Conservation (phyloP, 306 rosid species). For the Medicago ruthenica region DNA sequence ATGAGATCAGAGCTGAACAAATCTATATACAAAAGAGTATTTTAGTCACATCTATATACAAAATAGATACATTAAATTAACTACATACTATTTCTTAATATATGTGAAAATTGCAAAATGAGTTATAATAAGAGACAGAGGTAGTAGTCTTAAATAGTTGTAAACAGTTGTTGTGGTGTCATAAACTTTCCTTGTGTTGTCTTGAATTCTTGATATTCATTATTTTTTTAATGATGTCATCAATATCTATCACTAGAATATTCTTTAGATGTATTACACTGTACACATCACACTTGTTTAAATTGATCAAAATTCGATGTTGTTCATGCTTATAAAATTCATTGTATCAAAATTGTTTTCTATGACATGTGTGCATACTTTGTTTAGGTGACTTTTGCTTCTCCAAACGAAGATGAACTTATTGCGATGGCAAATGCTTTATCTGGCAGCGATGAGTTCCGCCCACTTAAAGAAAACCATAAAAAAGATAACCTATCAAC, state of each 20-base stretch:
- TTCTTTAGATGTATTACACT: conserved; percentile 7
- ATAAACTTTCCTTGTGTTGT: background rate
- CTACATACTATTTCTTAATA: background rate
- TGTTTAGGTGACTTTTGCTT: conserved; percentile 67
- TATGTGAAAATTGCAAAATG: background rate
- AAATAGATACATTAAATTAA: background rate
- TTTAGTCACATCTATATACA: background rate
- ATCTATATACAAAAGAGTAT: background rate
- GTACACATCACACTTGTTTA: conserved; percentile 26
- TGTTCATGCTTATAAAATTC: conserved; percentile 17
- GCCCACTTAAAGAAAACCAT: conserved; percentile 51
- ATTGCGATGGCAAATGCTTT: conserved; percentile 82
- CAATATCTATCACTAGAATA: background rate
- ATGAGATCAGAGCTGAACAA: no score
- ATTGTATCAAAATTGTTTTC: conserved; percentile 20
- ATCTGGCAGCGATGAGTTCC: conserved; percentile 56
- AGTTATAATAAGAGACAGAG: background rate
- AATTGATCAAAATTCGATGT: conserved; percentile 7
- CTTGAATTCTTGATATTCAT: conserved; percentile 23
- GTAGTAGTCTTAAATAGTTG: conserved; percentile 24
- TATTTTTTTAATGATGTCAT: background rate
- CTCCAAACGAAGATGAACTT: conserved; percentile 92
- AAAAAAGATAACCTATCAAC: conserved; percentile 45
- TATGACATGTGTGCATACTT: conserved; percentile 28
- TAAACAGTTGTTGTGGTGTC: background rate